Base-by-base conservation (phyloP, 495 filamentous ascomycete species). In the Hyaloscypha finlandica region DNA sequence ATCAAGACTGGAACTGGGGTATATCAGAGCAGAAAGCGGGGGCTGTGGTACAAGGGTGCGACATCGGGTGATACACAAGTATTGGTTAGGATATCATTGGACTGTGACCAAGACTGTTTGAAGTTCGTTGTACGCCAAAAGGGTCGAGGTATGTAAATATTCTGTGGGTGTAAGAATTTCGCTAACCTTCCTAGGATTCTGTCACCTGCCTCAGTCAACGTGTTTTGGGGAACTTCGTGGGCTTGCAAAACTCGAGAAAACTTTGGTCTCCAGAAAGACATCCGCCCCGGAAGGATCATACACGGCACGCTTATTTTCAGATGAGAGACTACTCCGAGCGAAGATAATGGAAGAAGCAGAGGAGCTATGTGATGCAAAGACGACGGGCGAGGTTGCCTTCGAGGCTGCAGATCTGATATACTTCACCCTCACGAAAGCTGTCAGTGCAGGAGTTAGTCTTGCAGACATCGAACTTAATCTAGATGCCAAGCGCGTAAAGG, bases 281-380 rank as follows among this genome's bases (percentile, higher is more conserved):
- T 90, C 89, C 11, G 93, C 95, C 0, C 94, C 94, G 3, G 84
- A 83, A 65, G 94, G 93, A 1, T 98, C 95, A 19, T 99, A 99
- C 76, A 99, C 95, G 16, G 91, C 92, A 37, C 83, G 95, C 20
- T 80, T 99, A 9, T 99, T 97, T 81, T 91, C 89, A 31, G 96
- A 98, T 64, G 86, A 91, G 64, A 92, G 95, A 78, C 85, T 98
- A 22, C 80, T 96, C 19, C 84, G 90, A 39, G 96, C 95, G 3
- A 99, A 99, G 83, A 97, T 99, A 52, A 95, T 97, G 90, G 95
- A 99, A 78, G 95, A 99, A 76, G 95, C 95, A 3, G 90, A 92
- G 67, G 95, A 99, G 79, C 81, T 99, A 33, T 98, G 95, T 79
- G 85, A 91, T 59, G 95, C 95, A 16, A 84, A 83, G 45, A 88